A percentile compares a stretch with the other conserved stretches of the same genome.
Conservation (phyloP, 2,329 filamentous ascomycete species). For the Paraphaeosphaeria sporulosa region DNA sequence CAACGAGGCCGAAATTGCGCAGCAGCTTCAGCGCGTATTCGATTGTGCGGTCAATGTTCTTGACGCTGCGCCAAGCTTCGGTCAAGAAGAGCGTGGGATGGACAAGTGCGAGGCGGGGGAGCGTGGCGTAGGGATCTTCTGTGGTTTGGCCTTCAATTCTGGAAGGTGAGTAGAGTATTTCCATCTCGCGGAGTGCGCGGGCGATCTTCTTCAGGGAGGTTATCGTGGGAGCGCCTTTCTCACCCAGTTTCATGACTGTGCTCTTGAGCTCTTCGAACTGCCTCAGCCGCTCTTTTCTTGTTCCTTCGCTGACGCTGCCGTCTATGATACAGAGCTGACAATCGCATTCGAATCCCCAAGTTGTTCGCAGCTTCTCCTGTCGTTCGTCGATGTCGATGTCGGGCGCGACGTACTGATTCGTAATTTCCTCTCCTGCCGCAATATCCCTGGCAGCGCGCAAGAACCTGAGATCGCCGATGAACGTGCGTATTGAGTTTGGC, state of each 20-base stretch:
- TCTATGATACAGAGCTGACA: conserved; percentile 29
- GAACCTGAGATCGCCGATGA: conserved; percentile 49
- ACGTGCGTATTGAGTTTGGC: conserved; percentile 48
- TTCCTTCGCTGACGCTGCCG: conserved; percentile 5
- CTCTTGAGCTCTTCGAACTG: conserved; percentile 31
- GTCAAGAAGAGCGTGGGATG: conserved; percentile 34
- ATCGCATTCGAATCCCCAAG: conserved; percentile 33
- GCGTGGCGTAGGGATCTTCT: conserved; percentile 20
- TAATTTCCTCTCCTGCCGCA: conserved; percentile 29
- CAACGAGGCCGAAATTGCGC: conserved; percentile 31
- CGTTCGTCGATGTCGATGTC: conserved; percentile 29
- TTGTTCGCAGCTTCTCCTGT: conserved; percentile 25
- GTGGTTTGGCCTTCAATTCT: background rate
- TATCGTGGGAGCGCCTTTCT: conserved; percentile 19
- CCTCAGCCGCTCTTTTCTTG: conserved; percentile 18
- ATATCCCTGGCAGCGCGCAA: conserved; percentile 51
- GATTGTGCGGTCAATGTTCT: conserved; percentile 30
- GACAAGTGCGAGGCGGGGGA: conserved; percentile 31
- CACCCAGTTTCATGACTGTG: conserved; percentile 27
- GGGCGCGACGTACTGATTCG: conserved; percentile 31
- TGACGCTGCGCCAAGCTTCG: conserved; percentile 30
- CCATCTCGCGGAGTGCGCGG: conserved; percentile 22
- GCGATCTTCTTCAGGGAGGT: conserved; percentile 35
- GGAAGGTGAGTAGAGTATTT: conserved; percentile 22
- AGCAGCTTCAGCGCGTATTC: conserved; percentile 29